phyloP scores from a whole-genome alignment of 2,329 filamentous ascomycete genomes.

The Microdochium nivale region DNA sequence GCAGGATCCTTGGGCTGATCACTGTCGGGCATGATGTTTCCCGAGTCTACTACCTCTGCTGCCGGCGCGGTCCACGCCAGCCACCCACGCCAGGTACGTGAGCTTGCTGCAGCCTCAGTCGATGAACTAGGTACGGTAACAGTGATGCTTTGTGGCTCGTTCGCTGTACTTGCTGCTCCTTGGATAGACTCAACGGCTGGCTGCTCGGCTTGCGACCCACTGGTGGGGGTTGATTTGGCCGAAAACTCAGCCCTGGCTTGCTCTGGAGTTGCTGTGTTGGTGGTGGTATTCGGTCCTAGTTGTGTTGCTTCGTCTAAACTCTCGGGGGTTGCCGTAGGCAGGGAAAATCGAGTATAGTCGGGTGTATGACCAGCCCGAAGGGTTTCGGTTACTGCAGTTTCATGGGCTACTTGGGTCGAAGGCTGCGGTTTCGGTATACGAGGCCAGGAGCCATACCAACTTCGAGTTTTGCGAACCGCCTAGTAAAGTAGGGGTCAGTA shows the following conservation, averaged over 20 bases:
- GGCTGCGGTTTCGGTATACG: slow-evolving; percentile 45
- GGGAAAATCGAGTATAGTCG: slow-evolving; percentile 38
- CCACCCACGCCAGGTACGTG: no score
- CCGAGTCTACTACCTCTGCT: no score
- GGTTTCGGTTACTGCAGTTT: slow-evolving; percentile 52
- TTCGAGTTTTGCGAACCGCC: slow-evolving; percentile 37
- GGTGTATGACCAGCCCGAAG: slow-evolving; percentile 33
- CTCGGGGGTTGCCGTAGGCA: neutral
- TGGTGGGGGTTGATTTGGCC: no score
- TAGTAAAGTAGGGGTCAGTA: neutral
- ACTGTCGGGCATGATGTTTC: no score
- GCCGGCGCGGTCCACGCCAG: no score
- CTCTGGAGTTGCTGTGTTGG: neutral
- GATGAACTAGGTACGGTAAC: no score
- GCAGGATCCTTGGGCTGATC: no score
- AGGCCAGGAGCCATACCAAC: slow-evolving; percentile 58
- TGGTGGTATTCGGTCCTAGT: neutral
- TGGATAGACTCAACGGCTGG: no score
- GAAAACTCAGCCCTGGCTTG: neutral
- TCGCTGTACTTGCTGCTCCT: no score
- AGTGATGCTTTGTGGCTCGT: no score
- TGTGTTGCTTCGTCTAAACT: neutral
- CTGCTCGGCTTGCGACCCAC: no score
- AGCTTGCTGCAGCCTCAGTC: no score
- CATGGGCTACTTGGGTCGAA: slow-evolving; percentile 51